These are phyloP conservation scores for Dittrichia graveolens DNA, from an alignment of 129 eudicot species.

Conservation along the genomic window DNA sequence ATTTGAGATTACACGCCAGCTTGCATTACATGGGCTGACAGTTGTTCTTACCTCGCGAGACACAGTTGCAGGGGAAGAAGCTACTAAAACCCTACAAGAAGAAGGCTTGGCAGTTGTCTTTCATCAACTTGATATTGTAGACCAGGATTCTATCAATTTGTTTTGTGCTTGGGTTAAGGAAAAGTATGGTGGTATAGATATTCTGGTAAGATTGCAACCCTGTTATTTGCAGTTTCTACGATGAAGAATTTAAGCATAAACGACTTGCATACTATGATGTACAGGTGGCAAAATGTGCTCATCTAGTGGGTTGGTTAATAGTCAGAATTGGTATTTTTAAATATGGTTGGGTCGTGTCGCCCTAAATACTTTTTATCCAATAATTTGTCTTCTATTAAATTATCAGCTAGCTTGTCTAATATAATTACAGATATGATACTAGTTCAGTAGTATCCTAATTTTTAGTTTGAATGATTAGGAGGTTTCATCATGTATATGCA, in stretches of 20 bases:
- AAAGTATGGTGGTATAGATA: conserved; percentile 71
- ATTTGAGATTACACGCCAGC: conserved; percentile 87
- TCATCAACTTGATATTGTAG: conserved; percentile 78
- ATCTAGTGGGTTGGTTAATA: not conserved
- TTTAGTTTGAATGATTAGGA: not conserved
- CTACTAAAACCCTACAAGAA: conserved; percentile 70
- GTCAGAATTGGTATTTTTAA: not conserved
- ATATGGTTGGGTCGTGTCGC: too few relatives aligned
- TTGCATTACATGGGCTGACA: conserved; percentile 73
- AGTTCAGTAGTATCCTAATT: not conserved
- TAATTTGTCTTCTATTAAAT: too few relatives aligned
- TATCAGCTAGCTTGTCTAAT: not conserved
- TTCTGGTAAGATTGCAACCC: conserved; percentile 55
- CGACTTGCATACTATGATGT: not conserved
- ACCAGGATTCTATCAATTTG: conserved; percentile 54
- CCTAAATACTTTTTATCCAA: not conserved
- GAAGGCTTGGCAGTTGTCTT: conserved; percentile 66
- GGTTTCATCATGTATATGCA: not conserved
- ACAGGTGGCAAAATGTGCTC: not conserved
- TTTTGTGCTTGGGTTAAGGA: conserved; percentile 65
- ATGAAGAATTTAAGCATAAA: not conserved
- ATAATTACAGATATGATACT: not conserved
- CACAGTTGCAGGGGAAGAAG: conserved; percentile 61
- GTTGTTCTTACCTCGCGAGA: conserved; percentile 89
- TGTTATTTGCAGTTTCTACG: conserved; percentile 14